These are phyloP conservation scores for Penicillium macrosclerotiorum DNA, from an alignment of 495 filamentous ascomycete species.

Conservation along the genomic window DNA sequence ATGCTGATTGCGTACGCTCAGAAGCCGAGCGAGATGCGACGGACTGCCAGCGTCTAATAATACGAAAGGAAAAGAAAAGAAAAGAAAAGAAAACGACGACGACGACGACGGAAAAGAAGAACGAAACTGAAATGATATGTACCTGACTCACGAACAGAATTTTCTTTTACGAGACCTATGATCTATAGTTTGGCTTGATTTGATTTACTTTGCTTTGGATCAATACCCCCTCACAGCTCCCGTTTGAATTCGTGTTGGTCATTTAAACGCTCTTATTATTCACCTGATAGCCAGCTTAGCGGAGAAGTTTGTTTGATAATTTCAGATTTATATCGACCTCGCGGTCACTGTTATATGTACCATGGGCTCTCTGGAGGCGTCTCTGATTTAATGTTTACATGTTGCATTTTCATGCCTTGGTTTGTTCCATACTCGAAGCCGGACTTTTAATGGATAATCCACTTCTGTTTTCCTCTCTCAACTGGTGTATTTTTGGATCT, in stretches of 20 bases:
- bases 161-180: not conserved
- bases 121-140: slow-evolving; percentile 2
- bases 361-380: not conserved
- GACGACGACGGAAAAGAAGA: too few relatives aligned
- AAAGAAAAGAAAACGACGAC: too few relatives aligned
- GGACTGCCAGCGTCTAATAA: slow-evolving; percentile 59
- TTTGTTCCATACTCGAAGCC: slow-evolving; percentile 4
- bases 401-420: not conserved
- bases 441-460: slow-evolving; percentile 5
- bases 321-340: slow-evolving; percentile 24
- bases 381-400: slow-evolving; percentile 1
- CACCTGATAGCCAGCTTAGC: slow-evolving; percentile 5
- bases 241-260: not conserved
- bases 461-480: not conserved
- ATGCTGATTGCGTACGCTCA: slow-evolving; percentile 89
- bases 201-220: slow-evolving; percentile 3
- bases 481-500: not conserved
- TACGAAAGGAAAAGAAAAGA: too few relatives aligned
- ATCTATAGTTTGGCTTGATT: not conserved
- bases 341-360: slow-evolving; percentile 14
- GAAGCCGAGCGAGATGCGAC: slow-evolving; percentile 63
- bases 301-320: slow-evolving; percentile 7
- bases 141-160: slow-evolving; percentile 1
- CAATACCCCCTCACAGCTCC: slow-evolving; percentile 16
- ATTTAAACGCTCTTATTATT: not conserved